Percentiles rank a stretch among this genome's conserved stretches.
Evolutionary conservation across 1,139 yeast genomes (phyloP).

Genomic region (Yamadazyma aaseri): DNA sequence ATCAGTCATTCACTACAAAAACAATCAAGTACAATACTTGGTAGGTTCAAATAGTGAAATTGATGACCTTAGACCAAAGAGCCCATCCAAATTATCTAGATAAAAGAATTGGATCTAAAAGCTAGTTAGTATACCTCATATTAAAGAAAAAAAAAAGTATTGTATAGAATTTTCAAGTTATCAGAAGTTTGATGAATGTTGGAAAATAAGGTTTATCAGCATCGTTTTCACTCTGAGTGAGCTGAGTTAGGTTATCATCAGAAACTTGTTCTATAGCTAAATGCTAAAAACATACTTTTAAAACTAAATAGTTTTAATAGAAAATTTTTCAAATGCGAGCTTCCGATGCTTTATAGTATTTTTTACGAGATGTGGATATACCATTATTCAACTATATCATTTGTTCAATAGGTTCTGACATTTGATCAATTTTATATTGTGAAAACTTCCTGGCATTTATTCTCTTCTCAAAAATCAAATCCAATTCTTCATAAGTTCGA

Average conservation of each 20-base stretch:
- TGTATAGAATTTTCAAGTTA: slow-evolving; percentile 1
- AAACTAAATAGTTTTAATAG: neutral
- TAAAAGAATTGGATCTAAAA: too few species aligned
- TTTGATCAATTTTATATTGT: slow-evolving; percentile 1
- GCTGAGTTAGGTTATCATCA: slow-evolving; percentile 56
- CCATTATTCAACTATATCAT: too few species aligned
- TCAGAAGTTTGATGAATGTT: slow-evolving; percentile 44
- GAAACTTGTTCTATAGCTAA: slow-evolving; percentile 16
- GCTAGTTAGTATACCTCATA: slow-evolving; percentile 4
- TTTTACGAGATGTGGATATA: too few species aligned
- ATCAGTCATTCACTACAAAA: slow-evolving; percentile 32
- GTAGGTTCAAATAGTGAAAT: slow-evolving; percentile 71
- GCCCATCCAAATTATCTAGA: slow-evolving; percentile 42
- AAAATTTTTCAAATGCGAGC: slow-evolving; percentile 1
- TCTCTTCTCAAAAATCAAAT: slow-evolving; percentile 21
- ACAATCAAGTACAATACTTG: slow-evolving; percentile 34
- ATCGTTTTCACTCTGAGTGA: slow-evolving; percentile 52
- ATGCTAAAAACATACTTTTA: slow-evolving; percentile 6
- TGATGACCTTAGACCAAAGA: slow-evolving; percentile 78
- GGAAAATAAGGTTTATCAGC: slow-evolving; percentile 49
- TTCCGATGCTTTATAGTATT: slow-evolving; percentile 1
- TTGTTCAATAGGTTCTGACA: too few species aligned
- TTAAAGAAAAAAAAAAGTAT: neutral
- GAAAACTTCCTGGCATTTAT: slow-evolving; percentile 13
- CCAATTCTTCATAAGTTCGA: slow-evolving; percentile 25